A percentile compares a stretch with the other conserved stretches of the same genome.
phyloP scores from a whole-genome alignment of 331 rosid genomes.

The Malus hybrid region DNA sequence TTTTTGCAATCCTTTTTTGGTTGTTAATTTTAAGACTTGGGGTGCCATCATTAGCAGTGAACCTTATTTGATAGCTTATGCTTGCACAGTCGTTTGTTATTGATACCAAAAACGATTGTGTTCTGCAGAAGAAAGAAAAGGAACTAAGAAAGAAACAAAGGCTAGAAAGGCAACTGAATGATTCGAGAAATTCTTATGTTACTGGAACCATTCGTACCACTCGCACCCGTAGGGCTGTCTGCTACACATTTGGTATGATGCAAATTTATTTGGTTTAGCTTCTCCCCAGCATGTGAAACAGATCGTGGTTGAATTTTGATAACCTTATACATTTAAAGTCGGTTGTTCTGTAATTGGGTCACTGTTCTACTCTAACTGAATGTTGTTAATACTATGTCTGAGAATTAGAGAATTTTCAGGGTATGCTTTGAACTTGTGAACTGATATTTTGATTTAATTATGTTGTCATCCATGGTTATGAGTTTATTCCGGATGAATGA shows the following conservation, averaged over 20 bases:
- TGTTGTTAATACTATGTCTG: not conserved
- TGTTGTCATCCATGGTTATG: not conserved
- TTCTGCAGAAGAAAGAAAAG: conserved; percentile 53
- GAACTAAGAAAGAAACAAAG: conserved; percentile 42
- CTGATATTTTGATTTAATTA: not conserved
- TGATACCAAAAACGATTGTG: not conserved
- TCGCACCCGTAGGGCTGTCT: conserved; percentile 49
- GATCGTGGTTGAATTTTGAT: not conserved
- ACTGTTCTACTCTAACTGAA: not conserved
- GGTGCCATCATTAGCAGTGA: not conserved
- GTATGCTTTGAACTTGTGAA: not conserved
- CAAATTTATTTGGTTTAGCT: not conserved
- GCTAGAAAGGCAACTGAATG: conserved; percentile 35
- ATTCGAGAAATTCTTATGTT: conserved; percentile 13
- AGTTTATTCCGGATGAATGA: not conserved
- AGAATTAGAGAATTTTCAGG: not conserved
- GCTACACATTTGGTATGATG: conserved; percentile 60
- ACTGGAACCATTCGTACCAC: conserved; percentile 52
- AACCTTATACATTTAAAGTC: not conserved
- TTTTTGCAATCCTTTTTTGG: not conserved
- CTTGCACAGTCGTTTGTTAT: conserved; percentile 1
- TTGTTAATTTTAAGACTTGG: not conserved
- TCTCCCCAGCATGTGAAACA: not conserved
- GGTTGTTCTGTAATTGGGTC: not conserved
- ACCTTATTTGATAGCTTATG: conserved; percentile 10